Evolutionary conservation across 306 rosid species (phyloP).

Genomic region (Rosa lucieae): DNA sequence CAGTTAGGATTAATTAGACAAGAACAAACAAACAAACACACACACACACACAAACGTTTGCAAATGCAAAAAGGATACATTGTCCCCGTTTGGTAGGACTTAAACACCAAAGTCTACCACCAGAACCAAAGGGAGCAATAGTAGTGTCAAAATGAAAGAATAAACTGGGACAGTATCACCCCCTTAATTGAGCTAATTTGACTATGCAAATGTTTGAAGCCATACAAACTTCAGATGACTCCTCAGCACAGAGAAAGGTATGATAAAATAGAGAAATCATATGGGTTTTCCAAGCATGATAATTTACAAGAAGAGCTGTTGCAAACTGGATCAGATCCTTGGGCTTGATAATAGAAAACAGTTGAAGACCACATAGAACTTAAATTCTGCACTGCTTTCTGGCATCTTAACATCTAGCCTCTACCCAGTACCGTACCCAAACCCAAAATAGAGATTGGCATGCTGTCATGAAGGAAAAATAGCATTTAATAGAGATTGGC

Average conservation of each 20-base stretch:
- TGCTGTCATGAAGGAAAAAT: no score
- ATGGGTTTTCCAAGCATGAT: no score
- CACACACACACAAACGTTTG: not conserved
- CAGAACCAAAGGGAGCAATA: not conserved
- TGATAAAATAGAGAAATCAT: no score
- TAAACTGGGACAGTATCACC: no score
- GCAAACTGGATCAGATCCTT: not conserved
- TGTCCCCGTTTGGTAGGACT: not conserved
- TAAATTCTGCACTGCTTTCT: no score
- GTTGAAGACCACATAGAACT: not conserved
- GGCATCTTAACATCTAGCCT: no score
- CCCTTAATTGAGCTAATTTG: no score
- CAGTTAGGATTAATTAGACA: not conserved
- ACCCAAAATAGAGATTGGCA: no score
- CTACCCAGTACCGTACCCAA: no score
- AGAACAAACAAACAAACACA: not conserved
- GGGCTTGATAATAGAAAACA: no score
- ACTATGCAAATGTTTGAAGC: not conserved
- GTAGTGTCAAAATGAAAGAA: not conserved
- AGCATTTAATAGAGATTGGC: no score
- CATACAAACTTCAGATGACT: not conserved
- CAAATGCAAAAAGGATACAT: not conserved
- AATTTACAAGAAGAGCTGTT: not conserved
- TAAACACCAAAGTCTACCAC: not conserved
- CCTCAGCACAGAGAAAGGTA: not conserved